phyloP scores from a whole-genome alignment of 805 yeast genomes.

The Jamesozyma hellenica region DNA sequence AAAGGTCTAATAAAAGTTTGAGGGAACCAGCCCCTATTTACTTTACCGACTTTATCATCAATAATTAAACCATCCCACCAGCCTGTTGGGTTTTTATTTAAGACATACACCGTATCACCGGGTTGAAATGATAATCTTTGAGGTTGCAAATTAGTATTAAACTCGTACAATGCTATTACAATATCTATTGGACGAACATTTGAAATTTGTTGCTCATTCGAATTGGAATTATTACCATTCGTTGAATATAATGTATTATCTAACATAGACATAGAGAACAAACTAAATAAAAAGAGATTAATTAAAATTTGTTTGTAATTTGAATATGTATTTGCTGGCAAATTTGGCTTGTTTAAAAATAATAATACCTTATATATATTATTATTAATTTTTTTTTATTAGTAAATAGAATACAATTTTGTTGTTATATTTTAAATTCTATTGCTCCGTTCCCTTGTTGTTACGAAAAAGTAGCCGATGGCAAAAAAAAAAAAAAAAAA shows the following conservation, averaged over 20 bases:
- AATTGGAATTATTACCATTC: background rate
- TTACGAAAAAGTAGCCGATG: too few species aligned
- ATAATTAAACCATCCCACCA: constrained; percentile 81
- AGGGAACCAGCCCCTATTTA: constrained; percentile 80
- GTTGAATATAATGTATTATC: background rate
- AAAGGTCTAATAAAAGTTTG: constrained; percentile 35
- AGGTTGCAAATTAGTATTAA: constrained; percentile 4
- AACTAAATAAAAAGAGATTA: too few species aligned
- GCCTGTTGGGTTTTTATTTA: constrained; percentile 51
- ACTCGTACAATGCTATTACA: constrained; percentile 11
- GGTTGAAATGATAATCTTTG: constrained; percentile 21
- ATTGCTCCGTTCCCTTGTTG: too few species aligned
- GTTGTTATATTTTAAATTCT: too few species aligned
- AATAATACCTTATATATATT: too few species aligned
- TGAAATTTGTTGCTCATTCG: background rate
- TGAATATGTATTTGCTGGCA: too few species aligned
- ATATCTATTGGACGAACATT: constrained; percentile 8
- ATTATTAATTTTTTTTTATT: too few species aligned
- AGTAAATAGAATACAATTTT: too few species aligned
- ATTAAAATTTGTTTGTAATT: too few species aligned
- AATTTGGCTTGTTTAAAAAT: too few species aligned
- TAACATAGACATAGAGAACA: too few species aligned
- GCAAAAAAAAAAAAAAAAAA: too few species aligned
- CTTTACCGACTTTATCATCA: constrained; percentile 19
- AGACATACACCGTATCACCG: constrained; percentile 66